Evolutionary conservation across 192 early-diverging fungal genomes (phyloP).

Genomic region (Coemansia sp.): DNA sequence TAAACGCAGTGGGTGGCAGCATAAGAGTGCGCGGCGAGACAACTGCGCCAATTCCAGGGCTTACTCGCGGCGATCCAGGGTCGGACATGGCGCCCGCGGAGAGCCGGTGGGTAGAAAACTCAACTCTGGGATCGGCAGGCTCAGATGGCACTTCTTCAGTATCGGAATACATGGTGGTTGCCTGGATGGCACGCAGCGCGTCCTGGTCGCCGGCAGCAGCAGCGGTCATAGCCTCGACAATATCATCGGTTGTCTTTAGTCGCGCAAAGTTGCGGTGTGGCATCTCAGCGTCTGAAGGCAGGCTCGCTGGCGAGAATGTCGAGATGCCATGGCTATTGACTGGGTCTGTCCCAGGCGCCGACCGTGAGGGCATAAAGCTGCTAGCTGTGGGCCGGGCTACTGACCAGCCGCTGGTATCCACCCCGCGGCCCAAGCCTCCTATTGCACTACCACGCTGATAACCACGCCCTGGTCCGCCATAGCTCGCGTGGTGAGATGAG

Average conservation of each 20-base stretch:
- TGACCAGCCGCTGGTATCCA: conserved; percentile 34
- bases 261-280: conserved; percentile 26
- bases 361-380: conserved; percentile 22
- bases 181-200: conserved; percentile 46
- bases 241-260: conserved; percentile 42
- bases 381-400: conserved; percentile 35
- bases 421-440: neutral
- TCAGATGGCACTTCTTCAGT: conserved; percentile 36
- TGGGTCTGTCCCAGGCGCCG: neutral
- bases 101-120: conserved; percentile 17
- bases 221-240: conserved; percentile 46
- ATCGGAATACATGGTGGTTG: conserved; percentile 37
- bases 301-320: conserved; percentile 22
- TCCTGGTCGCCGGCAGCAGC: conserved; percentile 54
- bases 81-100: neutral
- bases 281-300: conserved; percentile 1
- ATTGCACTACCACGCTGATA: neutral
- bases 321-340: conserved; percentile 13
- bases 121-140: conserved; percentile 27
- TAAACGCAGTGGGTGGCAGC: conserved; percentile 2
- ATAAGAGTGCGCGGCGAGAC: neutral
- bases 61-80: conserved; percentile 8
- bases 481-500: conserved; percentile 15
- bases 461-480: conserved; percentile 11
- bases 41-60: neutral